Conservation (phyloP, 2,329 filamentous ascomycete species). For the Alternaria gaisen region DNA sequence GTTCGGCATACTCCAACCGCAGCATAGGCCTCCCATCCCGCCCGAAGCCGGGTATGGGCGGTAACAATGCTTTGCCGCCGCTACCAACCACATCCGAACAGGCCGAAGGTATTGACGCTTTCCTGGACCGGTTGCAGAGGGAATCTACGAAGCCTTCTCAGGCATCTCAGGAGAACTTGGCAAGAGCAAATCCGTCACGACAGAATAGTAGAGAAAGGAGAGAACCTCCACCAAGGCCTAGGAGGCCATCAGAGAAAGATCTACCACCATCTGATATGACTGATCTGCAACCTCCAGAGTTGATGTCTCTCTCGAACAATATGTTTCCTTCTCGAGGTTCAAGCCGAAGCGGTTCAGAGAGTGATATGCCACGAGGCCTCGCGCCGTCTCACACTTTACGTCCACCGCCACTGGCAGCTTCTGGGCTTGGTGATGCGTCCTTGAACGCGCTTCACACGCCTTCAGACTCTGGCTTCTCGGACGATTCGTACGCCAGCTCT, state of each 20-base stretch:
- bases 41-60: constrained; percentile 31
- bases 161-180: constrained; percentile 24
- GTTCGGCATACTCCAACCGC: constrained; percentile 43
- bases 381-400: constrained; percentile 20
- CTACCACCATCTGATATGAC: constrained; percentile 29
- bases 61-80: constrained; percentile 29
- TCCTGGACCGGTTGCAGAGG: constrained; percentile 48
- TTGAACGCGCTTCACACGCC: constrained; percentile 48
- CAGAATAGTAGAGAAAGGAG: constrained; percentile 33
- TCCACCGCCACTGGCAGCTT: constrained; percentile 34
- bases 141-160: constrained; percentile 37
- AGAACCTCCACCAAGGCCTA: constrained; percentile 32
- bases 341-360: constrained; percentile 32
- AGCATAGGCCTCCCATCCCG: constrained; percentile 35
- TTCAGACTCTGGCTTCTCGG: constrained; percentile 52
- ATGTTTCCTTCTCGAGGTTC: constrained; percentile 35
- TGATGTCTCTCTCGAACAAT: constrained; percentile 29
- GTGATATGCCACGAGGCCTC: constrained; percentile 11
- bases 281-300: constrained; percentile 30
- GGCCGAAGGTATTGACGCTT: constrained; percentile 50
- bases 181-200: constrained; percentile 29
- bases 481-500: constrained; percentile 48
- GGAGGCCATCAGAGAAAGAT: constrained; percentile 42
- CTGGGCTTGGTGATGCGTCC: constrained; percentile 34
- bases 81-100: constrained; percentile 32